Conservation (phyloP, 139 green algal species). For the Diplosphaera chodatii region DNA sequence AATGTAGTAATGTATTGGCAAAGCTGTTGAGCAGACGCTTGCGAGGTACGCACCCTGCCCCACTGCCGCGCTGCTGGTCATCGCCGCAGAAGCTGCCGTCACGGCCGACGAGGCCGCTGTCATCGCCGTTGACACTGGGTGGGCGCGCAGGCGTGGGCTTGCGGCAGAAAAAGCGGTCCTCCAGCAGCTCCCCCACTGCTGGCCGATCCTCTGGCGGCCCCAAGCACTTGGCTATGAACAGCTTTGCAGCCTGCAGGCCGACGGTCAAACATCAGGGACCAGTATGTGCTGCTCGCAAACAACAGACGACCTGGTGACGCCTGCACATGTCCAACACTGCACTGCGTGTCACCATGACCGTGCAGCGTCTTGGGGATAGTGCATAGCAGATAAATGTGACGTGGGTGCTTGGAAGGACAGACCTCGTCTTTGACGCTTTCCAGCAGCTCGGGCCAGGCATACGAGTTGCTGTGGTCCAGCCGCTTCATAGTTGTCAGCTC, state of each 20-base stretch:
- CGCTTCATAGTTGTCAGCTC: conserved; percentile 88
- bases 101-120: background rate
- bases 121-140: background rate
- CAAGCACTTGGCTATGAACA: conserved; percentile 80
- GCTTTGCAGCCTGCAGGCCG: conserved; percentile 29
- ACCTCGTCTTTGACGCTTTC: conserved; percentile 63
- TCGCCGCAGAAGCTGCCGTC: conserved; percentile 1
- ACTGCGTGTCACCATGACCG: no score
- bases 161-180: conserved; percentile 15
- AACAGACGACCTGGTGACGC: no score
- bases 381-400: no score
- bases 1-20: no score
- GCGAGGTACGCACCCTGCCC: background rate
- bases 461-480: conserved; percentile 46
- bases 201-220: conserved; percentile 44
- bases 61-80: conserved; percentile 3
- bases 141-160: conserved; percentile 1
- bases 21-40: background rate
- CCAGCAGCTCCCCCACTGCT: conserved; percentile 71
- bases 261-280: background rate
- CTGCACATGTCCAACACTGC: no score
- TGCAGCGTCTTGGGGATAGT: no score
- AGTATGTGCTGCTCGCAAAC: no score
- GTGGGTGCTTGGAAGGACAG: no score
- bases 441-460: conserved; percentile 41